Evolutionary conservation across 2,329 filamentous ascomycete species (phyloP).

Genomic region (Cercospora canescens): DNA sequence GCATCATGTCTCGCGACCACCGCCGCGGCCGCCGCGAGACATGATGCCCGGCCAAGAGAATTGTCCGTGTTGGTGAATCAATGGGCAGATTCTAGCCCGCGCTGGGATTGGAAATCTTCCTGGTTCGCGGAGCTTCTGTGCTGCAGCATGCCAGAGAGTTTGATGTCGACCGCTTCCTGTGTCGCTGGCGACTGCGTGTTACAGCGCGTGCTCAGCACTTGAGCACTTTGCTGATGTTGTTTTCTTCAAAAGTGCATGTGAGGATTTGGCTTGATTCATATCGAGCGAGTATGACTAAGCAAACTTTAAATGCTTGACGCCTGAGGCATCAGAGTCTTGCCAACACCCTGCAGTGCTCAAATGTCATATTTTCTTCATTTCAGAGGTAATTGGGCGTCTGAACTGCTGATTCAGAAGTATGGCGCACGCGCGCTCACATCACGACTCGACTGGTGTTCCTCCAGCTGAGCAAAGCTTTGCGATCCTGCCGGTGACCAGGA

Average conservation of each 20-base stretch:
- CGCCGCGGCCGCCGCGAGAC: conserved; percentile 19
- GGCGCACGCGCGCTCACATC: neutral
- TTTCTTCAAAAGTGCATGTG: neutral
- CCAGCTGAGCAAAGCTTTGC: neutral
- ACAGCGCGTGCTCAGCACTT: conserved; percentile 1
- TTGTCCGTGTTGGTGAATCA: neutral
- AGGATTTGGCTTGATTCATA: neutral
- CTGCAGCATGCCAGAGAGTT: neutral
- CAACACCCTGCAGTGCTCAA: neutral
- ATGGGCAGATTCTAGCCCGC: neutral
- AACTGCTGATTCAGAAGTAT: neutral
- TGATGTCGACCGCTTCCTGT: neutral
- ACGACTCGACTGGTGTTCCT: neutral
- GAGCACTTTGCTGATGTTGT: neutral
- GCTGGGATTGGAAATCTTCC: neutral
- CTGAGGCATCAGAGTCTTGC: neutral
- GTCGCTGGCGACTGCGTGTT: neutral
- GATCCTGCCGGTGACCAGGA: neutral
- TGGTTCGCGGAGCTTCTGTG: neutral
- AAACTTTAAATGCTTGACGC: neutral
- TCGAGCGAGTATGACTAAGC: neutral
- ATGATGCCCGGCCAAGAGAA: conserved; percentile 7
- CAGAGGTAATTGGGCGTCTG: neutral
- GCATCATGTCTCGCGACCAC: conserved; percentile 19
- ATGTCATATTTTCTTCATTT: neutral